A percentile compares a stretch with the other conserved stretches of the same genome.
phyloP scores from a whole-genome alignment of 78 protist genomes.

The Planoprotostelium fungivorum region DNA sequence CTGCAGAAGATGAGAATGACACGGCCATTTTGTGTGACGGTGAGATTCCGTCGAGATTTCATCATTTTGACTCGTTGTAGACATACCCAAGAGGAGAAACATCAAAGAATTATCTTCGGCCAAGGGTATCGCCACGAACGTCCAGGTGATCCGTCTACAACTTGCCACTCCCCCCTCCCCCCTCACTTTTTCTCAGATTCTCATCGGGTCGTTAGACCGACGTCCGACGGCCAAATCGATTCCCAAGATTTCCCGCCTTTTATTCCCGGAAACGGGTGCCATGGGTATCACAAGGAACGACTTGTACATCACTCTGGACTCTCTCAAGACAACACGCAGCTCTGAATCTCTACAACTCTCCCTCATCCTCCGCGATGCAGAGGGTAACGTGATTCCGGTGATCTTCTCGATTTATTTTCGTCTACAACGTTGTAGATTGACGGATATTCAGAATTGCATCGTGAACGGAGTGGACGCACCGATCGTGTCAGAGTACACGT shows the following conservation, averaged over 20 bases:
- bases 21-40: not conserved
- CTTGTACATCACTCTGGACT: not conserved
- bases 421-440: not conserved
- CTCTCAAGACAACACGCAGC: not conserved
- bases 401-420: not conserved
- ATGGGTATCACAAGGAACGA: not conserved
- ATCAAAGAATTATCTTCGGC: not conserved
- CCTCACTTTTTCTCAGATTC: too few relatives aligned
- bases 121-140: not conserved
- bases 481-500: not conserved
- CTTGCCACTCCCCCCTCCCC: too few relatives aligned
- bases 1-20: not conserved
- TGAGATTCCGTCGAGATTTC: not conserved
- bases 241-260: not conserved
- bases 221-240: not conserved
- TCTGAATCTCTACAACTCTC: not conserved
- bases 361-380: not conserved
- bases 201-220: too few relatives aligned
- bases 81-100: not conserved
- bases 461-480: not conserved
- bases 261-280: not conserved
- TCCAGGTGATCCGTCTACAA: too few relatives aligned
- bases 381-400: not conserved
- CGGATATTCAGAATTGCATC: not conserved
- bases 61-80: not conserved